phyloP scores from a whole-genome alignment of 1,284 basidiomycete species.

The Ceratobasidium sp. region DNA sequence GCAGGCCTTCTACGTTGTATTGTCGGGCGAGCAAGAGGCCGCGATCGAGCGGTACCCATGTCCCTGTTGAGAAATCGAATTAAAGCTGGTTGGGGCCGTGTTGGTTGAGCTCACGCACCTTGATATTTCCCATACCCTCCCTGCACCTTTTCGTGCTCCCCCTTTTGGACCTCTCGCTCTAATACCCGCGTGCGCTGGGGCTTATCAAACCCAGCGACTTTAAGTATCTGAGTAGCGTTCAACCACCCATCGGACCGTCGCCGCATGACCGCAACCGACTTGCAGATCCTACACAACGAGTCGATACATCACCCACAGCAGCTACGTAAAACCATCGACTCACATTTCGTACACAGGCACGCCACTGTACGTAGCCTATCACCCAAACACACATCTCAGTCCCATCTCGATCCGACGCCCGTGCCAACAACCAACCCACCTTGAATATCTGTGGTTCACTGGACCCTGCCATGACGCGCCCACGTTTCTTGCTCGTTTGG shows the following conservation, averaged over 20 bases:
- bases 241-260: slow-evolving; percentile 96
- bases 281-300: slow-evolving; percentile 80
- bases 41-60: slow-evolving; percentile 97
- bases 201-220: slow-evolving; percentile 99
- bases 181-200: slow-evolving; percentile 97
- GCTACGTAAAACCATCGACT: slow-evolving; percentile 55
- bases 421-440: slow-evolving; percentile 59
- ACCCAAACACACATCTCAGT: slow-evolving; percentile 17
- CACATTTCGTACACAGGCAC: slow-evolving; percentile 91
- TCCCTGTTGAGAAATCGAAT: slow-evolving; percentile 71
- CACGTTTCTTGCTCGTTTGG: not conserved
- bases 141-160: slow-evolving; percentile 99
- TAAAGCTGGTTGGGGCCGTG: slow-evolving; percentile 2
- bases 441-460: slow-evolving; percentile 81
- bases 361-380: slow-evolving; percentile 87
- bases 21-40: slow-evolving; percentile 90
- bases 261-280: slow-evolving; percentile 97
- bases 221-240: slow-evolving; percentile 99
- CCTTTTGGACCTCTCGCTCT: slow-evolving; percentile 98
- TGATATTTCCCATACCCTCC: slow-evolving; percentile 99
- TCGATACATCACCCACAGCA: slow-evolving; percentile 52
- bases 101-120: slow-evolving; percentile 68
- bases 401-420: not conserved
- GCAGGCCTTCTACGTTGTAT: slow-evolving; percentile 89
- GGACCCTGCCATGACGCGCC: slow-evolving; percentile 38